These are phyloP conservation scores for Solanum appendiculatum DNA, from an alignment of 257 asterid genomes.

Conservation along the genomic window DNA sequence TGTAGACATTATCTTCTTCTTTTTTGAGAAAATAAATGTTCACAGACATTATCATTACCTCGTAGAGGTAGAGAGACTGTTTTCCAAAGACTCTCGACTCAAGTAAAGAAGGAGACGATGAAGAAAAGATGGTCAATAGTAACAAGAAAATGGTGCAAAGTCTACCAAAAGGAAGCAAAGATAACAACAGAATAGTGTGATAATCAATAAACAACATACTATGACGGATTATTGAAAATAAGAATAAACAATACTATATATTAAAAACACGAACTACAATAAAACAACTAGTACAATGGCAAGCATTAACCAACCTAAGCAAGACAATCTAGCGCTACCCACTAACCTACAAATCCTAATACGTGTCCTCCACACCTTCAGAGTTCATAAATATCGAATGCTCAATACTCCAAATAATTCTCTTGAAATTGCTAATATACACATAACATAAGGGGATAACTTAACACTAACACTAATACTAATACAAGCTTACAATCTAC, in stretches of 20 bases:
- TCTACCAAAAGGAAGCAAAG: neutral
- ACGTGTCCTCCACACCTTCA: neutral
- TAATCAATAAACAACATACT: too few relatives aligned
- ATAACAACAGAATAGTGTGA: neutral
- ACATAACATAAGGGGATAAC: neutral
- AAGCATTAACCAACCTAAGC: neutral
- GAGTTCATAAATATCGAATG: neutral
- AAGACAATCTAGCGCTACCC: neutral
- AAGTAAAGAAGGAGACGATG: neutral
- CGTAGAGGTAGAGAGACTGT: neutral
- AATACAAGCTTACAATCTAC: neutral
- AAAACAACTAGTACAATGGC: neutral
- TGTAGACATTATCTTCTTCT: too few relatives aligned
- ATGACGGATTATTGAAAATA: neutral
- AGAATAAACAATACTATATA: neutral
- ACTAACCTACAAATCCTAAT: neutral
- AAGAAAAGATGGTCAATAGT: neutral
- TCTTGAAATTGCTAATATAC: neutral
- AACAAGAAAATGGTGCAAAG: neutral
- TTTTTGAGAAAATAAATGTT: too few relatives aligned
- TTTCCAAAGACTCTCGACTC: neutral
- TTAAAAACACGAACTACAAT: neutral
- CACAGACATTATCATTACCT: neutral
- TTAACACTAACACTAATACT: neutral
- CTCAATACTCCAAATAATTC: neutral